Percentiles rank a stretch among this genome's conserved stretches.
Evolutionary conservation across 108 stramenopile genomes (phyloP).

Genomic region (Asterionellopsis glacialis): DNA sequence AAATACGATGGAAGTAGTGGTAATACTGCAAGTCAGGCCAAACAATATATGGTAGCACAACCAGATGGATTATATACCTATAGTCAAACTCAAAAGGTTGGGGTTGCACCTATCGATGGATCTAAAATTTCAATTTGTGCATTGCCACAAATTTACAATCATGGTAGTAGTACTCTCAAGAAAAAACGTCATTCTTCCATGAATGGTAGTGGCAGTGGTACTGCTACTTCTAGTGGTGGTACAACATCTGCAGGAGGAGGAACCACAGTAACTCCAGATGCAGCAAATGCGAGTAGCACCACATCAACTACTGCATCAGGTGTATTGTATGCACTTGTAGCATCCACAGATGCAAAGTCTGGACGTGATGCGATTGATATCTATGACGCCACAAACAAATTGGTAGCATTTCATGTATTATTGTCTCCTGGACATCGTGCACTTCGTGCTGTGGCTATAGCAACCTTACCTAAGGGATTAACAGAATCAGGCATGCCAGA

Average conservation of each 20-base stretch:
- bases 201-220: constrained; percentile 3
- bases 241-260: background rate
- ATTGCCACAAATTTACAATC: constrained; percentile 41
- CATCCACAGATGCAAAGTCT: constrained; percentile 77
- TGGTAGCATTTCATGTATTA: constrained; percentile 82
- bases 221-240: background rate
- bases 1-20: background rate
- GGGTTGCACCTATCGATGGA: constrained; percentile 79
- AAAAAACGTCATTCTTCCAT: background rate
- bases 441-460: constrained; percentile 57
- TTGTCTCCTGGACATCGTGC: constrained; percentile 78
- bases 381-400: constrained; percentile 78
- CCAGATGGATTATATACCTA: constrained; percentile 78
- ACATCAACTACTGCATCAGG: constrained; percentile 10
- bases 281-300: background rate
- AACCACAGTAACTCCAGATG: background rate
- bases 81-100: constrained; percentile 61
- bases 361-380: constrained; percentile 82
- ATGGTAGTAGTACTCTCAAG: background rate
- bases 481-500: constrained; percentile 33
- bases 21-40: constrained; percentile 6
- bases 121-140: constrained; percentile 60
- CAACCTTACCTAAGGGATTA: constrained; percentile 35
- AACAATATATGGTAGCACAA: constrained; percentile 45
- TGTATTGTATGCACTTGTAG: constrained; percentile 67